phyloP scores from a whole-genome alignment of 257 asterid species.

The Plantago elongata region DNA sequence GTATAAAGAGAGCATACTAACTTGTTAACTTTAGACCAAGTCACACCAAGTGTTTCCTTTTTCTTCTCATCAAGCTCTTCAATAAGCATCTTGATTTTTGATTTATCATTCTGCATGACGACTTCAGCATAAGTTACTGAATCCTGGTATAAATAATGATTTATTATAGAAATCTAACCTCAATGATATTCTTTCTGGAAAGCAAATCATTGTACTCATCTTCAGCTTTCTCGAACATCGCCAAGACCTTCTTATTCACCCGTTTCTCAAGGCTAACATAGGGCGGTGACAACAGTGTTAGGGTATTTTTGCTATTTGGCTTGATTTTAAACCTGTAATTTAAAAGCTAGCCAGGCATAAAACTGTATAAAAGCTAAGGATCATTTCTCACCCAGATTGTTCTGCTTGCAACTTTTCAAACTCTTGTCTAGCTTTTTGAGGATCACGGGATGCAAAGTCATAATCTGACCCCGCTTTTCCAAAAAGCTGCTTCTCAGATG shows the following conservation, averaged over 20 bases:
- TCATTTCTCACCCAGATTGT: constrained; percentile 72
- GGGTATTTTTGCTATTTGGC: constrained; percentile 3
- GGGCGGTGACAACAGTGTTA: constrained; percentile 12
- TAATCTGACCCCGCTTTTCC: constrained; percentile 91
- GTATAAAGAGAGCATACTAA: constrained; percentile 23
- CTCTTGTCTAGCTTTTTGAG: constrained; percentile 59
- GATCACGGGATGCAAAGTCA: constrained; percentile 78
- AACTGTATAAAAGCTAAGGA: constrained; percentile 11
- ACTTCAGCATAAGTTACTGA: constrained; percentile 24
- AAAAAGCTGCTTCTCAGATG: constrained; percentile 91
- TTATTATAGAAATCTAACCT: constrained; percentile 46
- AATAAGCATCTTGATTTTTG: constrained; percentile 86
- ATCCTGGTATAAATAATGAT: constrained; percentile 11
- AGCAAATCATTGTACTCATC: constrained; percentile 91
- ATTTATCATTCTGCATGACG: constrained; percentile 73
- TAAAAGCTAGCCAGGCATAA: neutral
- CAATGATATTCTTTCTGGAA: constrained; percentile 87
- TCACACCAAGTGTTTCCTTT: constrained; percentile 87
- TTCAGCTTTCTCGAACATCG: constrained; percentile 99
- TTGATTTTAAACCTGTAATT: neutral
- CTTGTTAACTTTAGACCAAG: constrained; percentile 96
- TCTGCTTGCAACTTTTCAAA: constrained; percentile 77
- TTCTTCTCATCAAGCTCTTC: constrained; percentile 99
- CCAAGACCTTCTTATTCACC: constrained; percentile 93
- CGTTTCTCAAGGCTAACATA: constrained; percentile 87